phyloP scores from a whole-genome alignment of 169 alveolate species.

The Eimeria necatrix region DNA sequence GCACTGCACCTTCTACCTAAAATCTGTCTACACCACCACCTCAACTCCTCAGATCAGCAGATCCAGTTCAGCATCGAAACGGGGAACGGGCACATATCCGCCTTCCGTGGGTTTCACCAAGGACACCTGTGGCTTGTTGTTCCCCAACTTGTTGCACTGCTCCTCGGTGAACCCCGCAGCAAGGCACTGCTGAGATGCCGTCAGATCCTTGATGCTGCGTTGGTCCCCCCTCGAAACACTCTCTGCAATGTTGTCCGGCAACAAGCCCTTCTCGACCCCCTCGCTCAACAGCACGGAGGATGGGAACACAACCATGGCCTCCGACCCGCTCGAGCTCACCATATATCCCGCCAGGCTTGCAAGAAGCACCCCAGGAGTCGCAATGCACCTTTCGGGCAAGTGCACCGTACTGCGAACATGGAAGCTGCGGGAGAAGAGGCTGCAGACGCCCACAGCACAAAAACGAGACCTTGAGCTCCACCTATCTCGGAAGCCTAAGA shows the following conservation, averaged over 20 bases:
- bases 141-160: constrained; percentile 38
- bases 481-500: not conserved
- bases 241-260: not conserved
- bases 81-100: not conserved
- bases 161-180: constrained; percentile 1
- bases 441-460: not conserved
- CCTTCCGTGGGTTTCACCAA: not conserved
- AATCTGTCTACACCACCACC: too few species aligned
- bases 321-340: not conserved
- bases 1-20: too few species aligned
- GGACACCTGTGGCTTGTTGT: not conserved
- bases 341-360: not conserved
- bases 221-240: not conserved
- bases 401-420: not conserved
- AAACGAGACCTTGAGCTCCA: not conserved
- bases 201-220: not conserved
- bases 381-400: constrained; percentile 43
- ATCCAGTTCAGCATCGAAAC: not conserved
- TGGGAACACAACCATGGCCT: constrained; percentile 5
- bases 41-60: not conserved
- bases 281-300: not conserved
- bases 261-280: not conserved
- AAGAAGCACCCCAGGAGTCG: constrained; percentile 3
- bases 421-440: not conserved
- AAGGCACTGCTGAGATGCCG: not conserved